A percentile compares a stretch with the other conserved stretches of the same genome.
phyloP scores from a whole-genome alignment of 1,139 yeast genomes.

The Blastobotrys proliferans region DNA sequence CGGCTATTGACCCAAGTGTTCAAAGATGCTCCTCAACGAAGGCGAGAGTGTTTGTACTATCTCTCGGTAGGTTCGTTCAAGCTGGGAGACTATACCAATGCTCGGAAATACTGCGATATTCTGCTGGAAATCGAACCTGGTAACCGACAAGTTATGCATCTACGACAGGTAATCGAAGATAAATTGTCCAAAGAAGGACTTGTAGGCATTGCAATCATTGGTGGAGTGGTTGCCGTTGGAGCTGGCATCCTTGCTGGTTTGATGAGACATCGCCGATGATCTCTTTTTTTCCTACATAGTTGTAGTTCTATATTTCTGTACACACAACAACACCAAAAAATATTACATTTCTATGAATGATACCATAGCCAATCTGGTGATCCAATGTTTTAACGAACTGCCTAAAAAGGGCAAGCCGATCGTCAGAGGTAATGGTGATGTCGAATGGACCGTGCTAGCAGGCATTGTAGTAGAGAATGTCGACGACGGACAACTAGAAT shows the following conservation, averaged over 20 bases:
- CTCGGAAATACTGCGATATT: slow-evolving; percentile 80
- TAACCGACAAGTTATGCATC: slow-evolving; percentile 67
- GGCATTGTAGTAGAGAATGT: slow-evolving; percentile 53
- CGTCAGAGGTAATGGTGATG: slow-evolving; percentile 53
- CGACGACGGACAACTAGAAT: slow-evolving; percentile 21
- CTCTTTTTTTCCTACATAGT: background rate
- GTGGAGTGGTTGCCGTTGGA: slow-evolving; percentile 80
- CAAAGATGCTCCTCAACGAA: slow-evolving; percentile 72
- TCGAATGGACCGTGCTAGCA: slow-evolving; percentile 84
- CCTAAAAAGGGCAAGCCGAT: slow-evolving; percentile 54
- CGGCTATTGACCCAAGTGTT: slow-evolving; percentile 69
- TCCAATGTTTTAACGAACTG: slow-evolving; percentile 33
- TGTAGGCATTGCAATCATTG: slow-evolving; percentile 80
- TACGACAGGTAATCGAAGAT: slow-evolving; percentile 76
- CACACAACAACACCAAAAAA: background rate
- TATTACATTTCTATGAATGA: slow-evolving; percentile 17
- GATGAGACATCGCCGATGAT: slow-evolving; percentile 29
- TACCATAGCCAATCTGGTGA: slow-evolving; percentile 33
- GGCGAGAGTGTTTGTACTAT: slow-evolving; percentile 88
- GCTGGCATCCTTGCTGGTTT: slow-evolving; percentile 65
- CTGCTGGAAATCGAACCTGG: slow-evolving; percentile 76
- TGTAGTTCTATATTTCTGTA: background rate
- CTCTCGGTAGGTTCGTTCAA: slow-evolving; percentile 85
- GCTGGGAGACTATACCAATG: slow-evolving; percentile 80
- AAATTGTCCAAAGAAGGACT: slow-evolving; percentile 83